phyloP scores from a whole-genome alignment of 106 monocot genomes.

The Phalaenopsis equestris region DNA sequence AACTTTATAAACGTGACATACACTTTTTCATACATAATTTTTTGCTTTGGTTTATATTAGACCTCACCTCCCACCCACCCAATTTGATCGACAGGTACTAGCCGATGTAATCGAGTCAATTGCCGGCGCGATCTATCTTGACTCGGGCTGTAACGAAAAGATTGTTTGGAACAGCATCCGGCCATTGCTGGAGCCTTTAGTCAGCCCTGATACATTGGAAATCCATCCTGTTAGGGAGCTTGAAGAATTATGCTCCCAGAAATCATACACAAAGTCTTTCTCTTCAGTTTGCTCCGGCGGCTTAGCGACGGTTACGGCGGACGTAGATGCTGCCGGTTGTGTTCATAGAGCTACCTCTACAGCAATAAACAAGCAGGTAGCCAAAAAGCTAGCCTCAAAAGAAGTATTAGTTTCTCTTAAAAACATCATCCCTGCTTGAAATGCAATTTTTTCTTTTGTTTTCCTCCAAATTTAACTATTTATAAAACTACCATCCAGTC shows the following conservation, averaged over 20 bases:
- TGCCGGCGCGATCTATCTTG: constrained; percentile 56
- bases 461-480: too few relatives aligned
- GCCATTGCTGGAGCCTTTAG: constrained; percentile 50
- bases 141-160: constrained; percentile 34
- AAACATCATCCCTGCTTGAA: too few relatives aligned
- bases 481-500: too few relatives aligned
- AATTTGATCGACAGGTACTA: constrained; percentile 31
- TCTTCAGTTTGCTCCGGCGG: neutral
- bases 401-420: constrained; percentile 20
- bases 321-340: constrained; percentile 21
- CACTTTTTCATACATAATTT: too few relatives aligned
- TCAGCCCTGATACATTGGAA: constrained; percentile 46
- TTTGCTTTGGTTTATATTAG: too few relatives aligned
- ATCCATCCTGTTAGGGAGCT: constrained; percentile 51
- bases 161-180: constrained; percentile 50
- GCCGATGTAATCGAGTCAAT: constrained; percentile 68
- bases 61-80: too few relatives aligned
- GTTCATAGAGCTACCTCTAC: constrained; percentile 14
- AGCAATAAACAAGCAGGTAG: constrained; percentile 18
- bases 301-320: constrained; percentile 17
- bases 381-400: constrained; percentile 31
- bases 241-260: constrained; percentile 29
- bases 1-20: too few relatives aligned
- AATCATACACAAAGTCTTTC: constrained; percentile 16
- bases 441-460: too few relatives aligned